A percentile compares a stretch with the other conserved stretches of the same genome.
Evolutionary conservation across 495 filamentous ascomycete species (phyloP).

Genomic region (Penicillium turbatum): DNA sequence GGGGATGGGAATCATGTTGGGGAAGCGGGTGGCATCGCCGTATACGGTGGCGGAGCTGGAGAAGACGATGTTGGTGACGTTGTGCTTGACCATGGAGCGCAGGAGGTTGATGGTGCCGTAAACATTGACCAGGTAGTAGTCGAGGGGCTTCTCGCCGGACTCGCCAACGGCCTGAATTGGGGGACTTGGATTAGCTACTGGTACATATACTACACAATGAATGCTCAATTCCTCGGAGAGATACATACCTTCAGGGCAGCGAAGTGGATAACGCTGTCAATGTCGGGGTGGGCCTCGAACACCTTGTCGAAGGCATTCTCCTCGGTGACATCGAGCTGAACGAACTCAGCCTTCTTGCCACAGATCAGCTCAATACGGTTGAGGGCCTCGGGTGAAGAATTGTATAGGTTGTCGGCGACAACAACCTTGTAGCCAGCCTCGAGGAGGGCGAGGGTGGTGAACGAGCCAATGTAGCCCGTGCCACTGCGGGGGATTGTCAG

Average conservation of each 20-base stretch:
- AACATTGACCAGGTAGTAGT: constrained; percentile 97
- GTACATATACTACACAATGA: not conserved
- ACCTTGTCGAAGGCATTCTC: constrained; percentile 78
- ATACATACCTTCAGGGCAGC: constrained; percentile 84
- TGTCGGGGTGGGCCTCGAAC: constrained; percentile 83
- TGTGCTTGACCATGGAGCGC: constrained; percentile 77
- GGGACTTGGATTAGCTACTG: not conserved
- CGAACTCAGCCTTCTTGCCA: constrained; percentile 83
- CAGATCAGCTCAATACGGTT: constrained; percentile 90
- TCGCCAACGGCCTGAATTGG: constrained; percentile 83
- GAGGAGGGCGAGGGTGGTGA: constrained; percentile 88
- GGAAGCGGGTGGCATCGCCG: constrained; percentile 92
- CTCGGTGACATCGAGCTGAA: constrained; percentile 83
- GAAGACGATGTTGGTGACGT: constrained; percentile 96
- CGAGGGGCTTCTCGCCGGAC: constrained; percentile 88
- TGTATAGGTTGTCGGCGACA: constrained; percentile 92
- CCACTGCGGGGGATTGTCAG: constrained; percentile 56
- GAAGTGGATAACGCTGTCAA: constrained; percentile 98
- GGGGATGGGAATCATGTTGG: constrained; percentile 98
- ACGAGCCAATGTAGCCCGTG: constrained; percentile 98
- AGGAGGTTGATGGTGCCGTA: constrained; percentile 88
- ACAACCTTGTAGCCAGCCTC: constrained; percentile 94
- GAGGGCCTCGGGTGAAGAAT: constrained; percentile 82
- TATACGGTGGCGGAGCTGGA: constrained; percentile 96
- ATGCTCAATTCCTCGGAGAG: not conserved